These are phyloP conservation scores for Boletellus ananiceps DNA, from an alignment of 768 basidiomycete genomes.

Conservation along the genomic window DNA sequence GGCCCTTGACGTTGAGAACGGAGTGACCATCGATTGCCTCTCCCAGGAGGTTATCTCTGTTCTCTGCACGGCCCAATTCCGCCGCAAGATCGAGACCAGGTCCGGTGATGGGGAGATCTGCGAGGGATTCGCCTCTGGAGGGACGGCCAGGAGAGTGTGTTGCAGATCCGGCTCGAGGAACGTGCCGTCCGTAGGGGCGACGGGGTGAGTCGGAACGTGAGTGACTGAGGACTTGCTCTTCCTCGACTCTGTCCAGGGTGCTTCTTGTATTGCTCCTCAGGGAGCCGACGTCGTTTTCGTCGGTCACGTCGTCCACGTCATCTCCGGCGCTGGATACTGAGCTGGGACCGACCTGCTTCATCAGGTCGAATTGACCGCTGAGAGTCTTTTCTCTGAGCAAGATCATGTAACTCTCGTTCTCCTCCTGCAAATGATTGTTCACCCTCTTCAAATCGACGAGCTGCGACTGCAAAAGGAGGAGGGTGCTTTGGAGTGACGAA, in stretches of 20 bases:
- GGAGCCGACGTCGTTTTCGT: constrained; percentile 48
- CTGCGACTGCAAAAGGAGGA: constrained; percentile 80
- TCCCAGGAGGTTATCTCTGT: constrained; percentile 71
- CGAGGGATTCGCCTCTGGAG: constrained; percentile 74
- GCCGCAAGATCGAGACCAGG: constrained; percentile 88
- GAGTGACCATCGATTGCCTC: constrained; percentile 49
- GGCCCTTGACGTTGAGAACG: constrained; percentile 41
- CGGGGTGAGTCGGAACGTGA: constrained; percentile 37
- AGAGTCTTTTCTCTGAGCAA: constrained; percentile 87
- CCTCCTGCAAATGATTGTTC: constrained; percentile 86
- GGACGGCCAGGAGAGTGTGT: constrained; percentile 42
- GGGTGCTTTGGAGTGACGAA: constrained; percentile 74
- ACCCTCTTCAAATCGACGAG: constrained; percentile 83
- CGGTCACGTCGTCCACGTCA: constrained; percentile 29
- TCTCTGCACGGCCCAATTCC: constrained; percentile 88
- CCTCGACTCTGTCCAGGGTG: constrained; percentile 60
- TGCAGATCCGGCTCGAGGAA: constrained; percentile 51
- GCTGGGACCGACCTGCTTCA: constrained; percentile 57
- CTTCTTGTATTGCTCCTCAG: constrained; percentile 54
- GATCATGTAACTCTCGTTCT: constrained; percentile 96
- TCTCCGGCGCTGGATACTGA: constrained; percentile 38
- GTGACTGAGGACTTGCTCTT: constrained; percentile 44
- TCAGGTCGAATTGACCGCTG: constrained; percentile 79
- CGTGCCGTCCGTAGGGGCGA: constrained; percentile 41
- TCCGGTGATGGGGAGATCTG: constrained; percentile 81